Percentiles rank a stretch among this genome's conserved stretches.
phyloP scores from a whole-genome alignment of 768 basidiomycete genomes.

The Mycena olivaceomarginata region DNA sequence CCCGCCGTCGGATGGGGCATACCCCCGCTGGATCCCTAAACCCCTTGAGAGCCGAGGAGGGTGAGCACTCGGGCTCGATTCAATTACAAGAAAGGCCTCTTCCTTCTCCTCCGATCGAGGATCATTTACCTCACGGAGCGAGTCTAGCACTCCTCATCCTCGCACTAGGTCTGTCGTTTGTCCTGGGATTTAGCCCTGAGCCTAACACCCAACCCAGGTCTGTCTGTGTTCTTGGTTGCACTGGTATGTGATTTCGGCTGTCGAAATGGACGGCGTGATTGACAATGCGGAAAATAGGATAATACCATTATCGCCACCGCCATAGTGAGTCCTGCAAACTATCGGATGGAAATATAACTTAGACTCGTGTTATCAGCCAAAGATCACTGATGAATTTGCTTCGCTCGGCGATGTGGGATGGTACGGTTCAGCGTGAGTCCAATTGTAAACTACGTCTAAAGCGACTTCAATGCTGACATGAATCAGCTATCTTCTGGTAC shows the following conservation, averaged over 20 bases:
- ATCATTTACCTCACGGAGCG: constrained; percentile 14
- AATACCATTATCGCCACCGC: constrained; percentile 2
- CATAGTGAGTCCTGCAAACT: not conserved
- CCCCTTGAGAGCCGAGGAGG: constrained; percentile 8
- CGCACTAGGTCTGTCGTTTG: constrained; percentile 13
- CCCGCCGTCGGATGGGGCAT: constrained; percentile 14
- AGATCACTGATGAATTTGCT: not conserved
- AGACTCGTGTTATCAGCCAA: not conserved
- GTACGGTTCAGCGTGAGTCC: constrained; percentile 20
- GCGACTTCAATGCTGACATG: not conserved
- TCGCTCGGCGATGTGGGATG: constrained; percentile 23
- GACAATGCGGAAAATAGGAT: not conserved
- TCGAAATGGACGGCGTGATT: not conserved
- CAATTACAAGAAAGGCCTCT: not conserved
- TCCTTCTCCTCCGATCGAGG: constrained; percentile 1
- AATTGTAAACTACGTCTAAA: not conserved
- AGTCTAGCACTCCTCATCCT: constrained; percentile 14
- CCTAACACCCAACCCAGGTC: too few species aligned
- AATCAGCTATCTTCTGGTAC: constrained; percentile 5
- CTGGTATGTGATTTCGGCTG: constrained; percentile 7
- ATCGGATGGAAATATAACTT: not conserved
- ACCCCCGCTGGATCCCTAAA: constrained; percentile 3
- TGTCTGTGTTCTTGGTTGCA: constrained; percentile 22
- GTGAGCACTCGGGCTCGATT: not conserved
- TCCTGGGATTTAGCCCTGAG: too few species aligned